Base-by-base conservation (phyloP, 352 stramenopile genomes). In the Phytopythium boreale region DNA sequence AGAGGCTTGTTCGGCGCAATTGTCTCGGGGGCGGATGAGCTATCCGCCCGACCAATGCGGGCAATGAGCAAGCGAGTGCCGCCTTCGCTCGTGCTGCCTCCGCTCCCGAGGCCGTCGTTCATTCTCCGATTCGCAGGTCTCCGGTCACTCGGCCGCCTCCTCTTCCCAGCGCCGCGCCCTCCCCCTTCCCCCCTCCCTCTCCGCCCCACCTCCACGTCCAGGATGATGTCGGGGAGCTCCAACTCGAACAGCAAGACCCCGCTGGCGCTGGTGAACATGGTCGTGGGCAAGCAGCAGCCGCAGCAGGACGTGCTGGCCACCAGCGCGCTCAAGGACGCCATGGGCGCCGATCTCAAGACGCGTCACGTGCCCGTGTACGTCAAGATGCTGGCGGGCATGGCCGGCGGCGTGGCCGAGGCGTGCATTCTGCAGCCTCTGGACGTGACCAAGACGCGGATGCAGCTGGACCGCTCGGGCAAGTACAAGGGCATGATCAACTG, bases 401-500 rank as follows among this genome's bases (percentile, higher is more conserved):
- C 84, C 9, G 88, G 87, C 59, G 88, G 88, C 44, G 81, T 96
- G n/a, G 87, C 84, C 1, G 88, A 96, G 64, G 88, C 88, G 27
- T 95, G 86, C 62, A 76, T 84, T 11, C 68, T 96, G 19, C 87
- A 96, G 66, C 88, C 88, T 15, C 66, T 96, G 20, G 88, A 96
- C 46, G 84, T 93, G 58, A 92, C 85, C 62, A 96, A 96, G 78
- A 95, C 87, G 36, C 82, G 88, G 2, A 64, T 96, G 61, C 88
- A 96, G 64, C 75, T 96, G 26, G 88, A 96, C 72, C 68, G 69
- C 14, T 61, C 59, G 2, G 82, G 82, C 46, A 79, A 90, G 59
- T 96, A 96, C 77, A 92, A 89, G 57, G 87, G 87, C 64, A 94
- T 96, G 82, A 46, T 93, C 39, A 75, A 95, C 69, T 95, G 85